Evolutionary conservation across 345 rosid species (phyloP), one percentile per base, ranked within the genome.

Genomic region (Lagerstroemia speciosa): DNA sequence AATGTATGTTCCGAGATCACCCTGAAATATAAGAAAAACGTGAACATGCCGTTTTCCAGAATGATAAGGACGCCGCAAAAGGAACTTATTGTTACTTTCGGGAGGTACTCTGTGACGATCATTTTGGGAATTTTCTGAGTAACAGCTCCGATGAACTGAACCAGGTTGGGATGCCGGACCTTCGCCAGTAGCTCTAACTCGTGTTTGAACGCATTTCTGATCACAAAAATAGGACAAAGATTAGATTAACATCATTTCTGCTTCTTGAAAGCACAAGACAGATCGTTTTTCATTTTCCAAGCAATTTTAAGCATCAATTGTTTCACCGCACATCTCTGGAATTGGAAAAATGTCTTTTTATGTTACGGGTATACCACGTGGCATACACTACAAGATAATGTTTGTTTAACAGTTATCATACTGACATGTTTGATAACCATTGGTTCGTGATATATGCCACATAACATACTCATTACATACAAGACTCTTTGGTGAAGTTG

Each of bases 101-200:
- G 78, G 78, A 85, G 91, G 75, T 81, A 78, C 82, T 94, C 99
- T 58, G 77, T 76, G 71, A 91, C 92, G 75, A 94, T 91, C 99
- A 94, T 94, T 97, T 91, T 88, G 0, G 99, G 99, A 67, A 88
- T 65, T 68, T 94, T 91, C 75, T 94, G 99, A 58, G 99, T 94
- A 37, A 94, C 99, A 62, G 99, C 97, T 79, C 99, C 99, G 70
- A 94, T 96, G 79, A 94, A 94, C 72, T 94, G 99, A 76, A 94
- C 89, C 69, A 94, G 85, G 79, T 94, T 94, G 24, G 99, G 99
- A 85, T 94, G 99, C 64, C 99, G 82, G 52, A 84, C 97, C 78
- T 84, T 91, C 72, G 88, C 96, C 66, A 94, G 75, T 67, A 89
- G 65, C 50, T 92, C 89, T 37, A 94, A 83, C 83, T 94, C 99